phyloP scores from a whole-genome alignment of 306 rosid species.

The Elaeagnus macrophylla region DNA sequence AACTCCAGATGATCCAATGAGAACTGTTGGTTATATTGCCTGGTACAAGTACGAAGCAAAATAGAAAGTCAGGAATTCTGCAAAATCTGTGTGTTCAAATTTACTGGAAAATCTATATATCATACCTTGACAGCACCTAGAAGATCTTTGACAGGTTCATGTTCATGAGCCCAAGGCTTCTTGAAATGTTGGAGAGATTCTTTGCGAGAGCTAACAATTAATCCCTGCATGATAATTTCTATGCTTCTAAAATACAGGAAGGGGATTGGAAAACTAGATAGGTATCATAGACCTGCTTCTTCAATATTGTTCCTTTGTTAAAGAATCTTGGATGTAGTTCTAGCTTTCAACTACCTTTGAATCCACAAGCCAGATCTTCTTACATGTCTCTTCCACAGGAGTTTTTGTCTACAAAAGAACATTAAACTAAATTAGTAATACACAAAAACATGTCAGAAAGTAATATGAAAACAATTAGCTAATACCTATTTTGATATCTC shows the following conservation, averaged over 20 bases:
- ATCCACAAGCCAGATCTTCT: too few species aligned
- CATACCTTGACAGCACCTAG: slow-evolving; percentile 69
- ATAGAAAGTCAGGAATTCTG: slow-evolving; percentile 5
- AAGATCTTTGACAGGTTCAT: slow-evolving; percentile 59
- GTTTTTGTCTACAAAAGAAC: too few species aligned
- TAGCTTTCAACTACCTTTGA: too few species aligned
- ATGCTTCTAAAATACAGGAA: background rate
- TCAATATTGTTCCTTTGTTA: background rate
- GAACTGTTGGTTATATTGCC: slow-evolving; percentile 76
- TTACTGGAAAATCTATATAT: slow-evolving; percentile 1
- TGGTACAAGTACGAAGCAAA: slow-evolving; percentile 11
- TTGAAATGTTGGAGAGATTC: slow-evolving; percentile 82
- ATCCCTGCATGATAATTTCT: slow-evolving; percentile 49
- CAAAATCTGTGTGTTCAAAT: slow-evolving; percentile 3
- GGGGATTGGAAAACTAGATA: background rate
- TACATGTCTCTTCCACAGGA: too few species aligned
- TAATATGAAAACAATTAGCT: too few species aligned
- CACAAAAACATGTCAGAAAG: too few species aligned
- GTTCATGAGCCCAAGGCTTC: slow-evolving; percentile 98
- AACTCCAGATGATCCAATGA: slow-evolving; percentile 84
- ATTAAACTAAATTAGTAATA: too few species aligned
- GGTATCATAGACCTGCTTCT: too few species aligned
- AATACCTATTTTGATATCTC: too few species aligned
- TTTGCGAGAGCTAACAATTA: slow-evolving; percentile 70
- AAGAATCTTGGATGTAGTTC: slow-evolving; percentile 1